These are phyloP conservation scores for Solanum hybrid DNA, from an alignment of 305 asterid species.

Conservation along the genomic window DNA sequence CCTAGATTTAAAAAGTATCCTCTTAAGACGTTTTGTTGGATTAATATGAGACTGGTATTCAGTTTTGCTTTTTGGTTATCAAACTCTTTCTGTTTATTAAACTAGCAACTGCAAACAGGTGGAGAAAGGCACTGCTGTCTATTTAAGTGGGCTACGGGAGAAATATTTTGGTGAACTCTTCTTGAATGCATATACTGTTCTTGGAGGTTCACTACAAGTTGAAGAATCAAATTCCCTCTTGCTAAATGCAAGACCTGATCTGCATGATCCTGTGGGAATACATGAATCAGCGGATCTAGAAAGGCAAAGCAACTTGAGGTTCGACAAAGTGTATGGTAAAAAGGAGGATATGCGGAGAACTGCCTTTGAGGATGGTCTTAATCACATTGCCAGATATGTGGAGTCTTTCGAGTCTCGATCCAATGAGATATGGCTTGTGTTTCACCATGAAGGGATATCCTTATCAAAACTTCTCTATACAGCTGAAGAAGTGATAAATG, in stretches of 20 bases:
- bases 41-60: neutral
- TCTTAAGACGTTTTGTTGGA: neutral
- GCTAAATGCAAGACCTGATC: slow-evolving; percentile 23
- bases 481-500: slow-evolving; percentile 66
- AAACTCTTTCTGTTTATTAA: slow-evolving; percentile 16
- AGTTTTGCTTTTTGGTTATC: slow-evolving; percentile 10
- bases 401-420: slow-evolving; percentile 93
- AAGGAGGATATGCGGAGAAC: slow-evolving; percentile 25
- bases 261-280: slow-evolving; percentile 18
- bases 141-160: slow-evolving; percentile 93
- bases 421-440: slow-evolving; percentile 96
- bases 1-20: neutral
- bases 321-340: slow-evolving; percentile 26
- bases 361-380: slow-evolving; percentile 65
- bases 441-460: slow-evolving; percentile 89
- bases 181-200: slow-evolving; percentile 62
- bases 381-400: slow-evolving; percentile 90
- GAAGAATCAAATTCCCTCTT: slow-evolving; percentile 30
- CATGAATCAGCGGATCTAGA: slow-evolving; percentile 32
- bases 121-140: slow-evolving; percentile 76
- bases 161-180: slow-evolving; percentile 92
- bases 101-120: slow-evolving; percentile 51
- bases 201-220: slow-evolving; percentile 46
- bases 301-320: slow-evolving; percentile 25
- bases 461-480: slow-evolving; percentile 83